phyloP scores from a whole-genome alignment of 345 rosid species.

The Acer yangbiense region DNA sequence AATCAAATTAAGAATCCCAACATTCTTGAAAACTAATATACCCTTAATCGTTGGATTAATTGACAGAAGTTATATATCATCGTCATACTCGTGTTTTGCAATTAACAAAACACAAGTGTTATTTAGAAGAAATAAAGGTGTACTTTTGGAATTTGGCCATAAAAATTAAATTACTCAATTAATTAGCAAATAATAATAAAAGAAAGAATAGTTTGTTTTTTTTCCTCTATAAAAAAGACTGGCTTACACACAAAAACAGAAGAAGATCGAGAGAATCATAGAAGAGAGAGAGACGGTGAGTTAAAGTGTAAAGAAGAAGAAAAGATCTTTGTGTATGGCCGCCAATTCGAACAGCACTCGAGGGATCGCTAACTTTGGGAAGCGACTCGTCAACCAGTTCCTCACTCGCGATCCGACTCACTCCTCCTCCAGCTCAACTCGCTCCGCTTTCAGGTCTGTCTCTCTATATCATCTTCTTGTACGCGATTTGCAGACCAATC shows the following conservation, averaged over 20 bases:
- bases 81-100: too few relatives aligned
- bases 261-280: not conserved
- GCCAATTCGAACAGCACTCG: slow-evolving; percentile 49
- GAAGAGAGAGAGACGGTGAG: not conserved
- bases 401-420: slow-evolving; percentile 28
- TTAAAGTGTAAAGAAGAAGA: too few relatives aligned
- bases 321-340: slow-evolving; percentile 54
- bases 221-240: not conserved
- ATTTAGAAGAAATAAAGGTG: too few relatives aligned
- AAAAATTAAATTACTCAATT: too few relatives aligned
- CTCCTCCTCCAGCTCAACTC: slow-evolving; percentile 13
- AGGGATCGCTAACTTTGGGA: slow-evolving; percentile 51
- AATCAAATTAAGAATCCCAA: too few relatives aligned
- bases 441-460: slow-evolving; percentile 15
- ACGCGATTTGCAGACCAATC: not conserved
- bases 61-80: too few relatives aligned
- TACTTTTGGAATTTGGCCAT: too few relatives aligned
- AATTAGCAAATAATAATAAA: too few relatives aligned
- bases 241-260: not conserved
- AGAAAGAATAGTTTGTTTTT: too few relatives aligned
- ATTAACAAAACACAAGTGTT: too few relatives aligned
- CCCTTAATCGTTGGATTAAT: too few relatives aligned
- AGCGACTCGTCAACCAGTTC: slow-evolving; percentile 37
- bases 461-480: not conserved
- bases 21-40: too few relatives aligned